Conservation (phyloP, 2,329 filamentous ascomycete genomes). For the Epichloe sp. region DNA sequence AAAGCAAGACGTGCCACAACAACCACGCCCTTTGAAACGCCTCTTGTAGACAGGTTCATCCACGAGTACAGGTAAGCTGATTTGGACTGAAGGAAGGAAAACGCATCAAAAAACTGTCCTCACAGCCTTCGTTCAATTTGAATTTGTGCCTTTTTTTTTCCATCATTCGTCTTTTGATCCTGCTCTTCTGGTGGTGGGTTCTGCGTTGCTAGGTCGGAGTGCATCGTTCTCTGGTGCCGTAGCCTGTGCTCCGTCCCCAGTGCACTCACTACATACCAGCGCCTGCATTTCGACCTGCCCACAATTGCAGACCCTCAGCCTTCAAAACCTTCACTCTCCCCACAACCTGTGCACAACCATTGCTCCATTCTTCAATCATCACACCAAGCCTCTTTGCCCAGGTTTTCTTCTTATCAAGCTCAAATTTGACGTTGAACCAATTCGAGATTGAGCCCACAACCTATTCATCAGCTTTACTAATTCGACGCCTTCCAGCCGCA, state of each 20-base stretch:
- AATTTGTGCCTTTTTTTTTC: too few species aligned
- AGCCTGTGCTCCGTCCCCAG: not conserved
- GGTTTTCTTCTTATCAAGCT: not conserved
- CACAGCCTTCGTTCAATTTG: too few species aligned
- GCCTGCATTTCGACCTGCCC: not conserved
- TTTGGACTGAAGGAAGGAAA: not conserved
- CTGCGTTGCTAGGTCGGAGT: not conserved
- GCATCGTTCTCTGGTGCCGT: not conserved
- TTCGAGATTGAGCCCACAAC: not conserved
- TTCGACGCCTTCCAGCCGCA: not conserved
- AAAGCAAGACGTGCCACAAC: not conserved
- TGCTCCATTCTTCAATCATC: not conserved
- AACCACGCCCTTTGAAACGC: slow-evolving; percentile 1
- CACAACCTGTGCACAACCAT: not conserved
- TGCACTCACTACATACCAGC: not conserved
- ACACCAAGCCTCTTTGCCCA: not conserved
- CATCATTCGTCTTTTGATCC: not conserved
- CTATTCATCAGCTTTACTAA: not conserved
- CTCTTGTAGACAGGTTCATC: not conserved
- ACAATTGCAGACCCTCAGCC: not conserved
- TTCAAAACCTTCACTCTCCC: slow-evolving; percentile 5
- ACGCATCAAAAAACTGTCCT: not conserved
- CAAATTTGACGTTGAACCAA: not conserved
- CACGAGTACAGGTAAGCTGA: not conserved
- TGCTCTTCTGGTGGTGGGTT: not conserved